These are phyloP conservation scores for Rostrohypoxylon terebratum DNA, from an alignment of 495 filamentous ascomycete genomes.

Conservation along the genomic window DNA sequence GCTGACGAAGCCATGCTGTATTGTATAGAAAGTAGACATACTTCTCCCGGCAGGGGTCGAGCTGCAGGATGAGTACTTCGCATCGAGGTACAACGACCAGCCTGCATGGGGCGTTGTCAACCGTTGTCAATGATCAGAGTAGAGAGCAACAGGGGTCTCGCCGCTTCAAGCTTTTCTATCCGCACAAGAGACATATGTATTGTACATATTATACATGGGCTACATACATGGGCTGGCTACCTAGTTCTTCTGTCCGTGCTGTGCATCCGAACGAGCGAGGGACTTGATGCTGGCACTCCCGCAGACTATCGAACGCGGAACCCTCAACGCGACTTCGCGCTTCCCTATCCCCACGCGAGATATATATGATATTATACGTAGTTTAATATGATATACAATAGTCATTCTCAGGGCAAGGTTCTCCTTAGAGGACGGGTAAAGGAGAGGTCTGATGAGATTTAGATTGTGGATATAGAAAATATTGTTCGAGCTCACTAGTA, in stretches of 20 bases:
- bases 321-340: slow-evolving; percentile 39
- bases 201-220: slow-evolving; percentile 16
- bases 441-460: slow-evolving; percentile 10
- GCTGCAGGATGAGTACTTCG: slow-evolving; percentile 40
- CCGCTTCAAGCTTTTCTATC: slow-evolving; percentile 46
- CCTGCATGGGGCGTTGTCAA: slow-evolving; percentile 43
- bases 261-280: slow-evolving; percentile 33
- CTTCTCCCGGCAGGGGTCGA: slow-evolving; percentile 27
- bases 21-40: slow-evolving; percentile 41
- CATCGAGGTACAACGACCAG: slow-evolving; percentile 43
- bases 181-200: slow-evolving; percentile 36
- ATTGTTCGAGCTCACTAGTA: slow-evolving; percentile 19
- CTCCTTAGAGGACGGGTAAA: slow-evolving; percentile 3
- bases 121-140: slow-evolving; percentile 35
- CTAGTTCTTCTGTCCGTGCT: slow-evolving; percentile 40
- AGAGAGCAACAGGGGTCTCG: slow-evolving; percentile 38
- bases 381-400: slow-evolving; percentile 13
- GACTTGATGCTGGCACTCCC: slow-evolving; percentile 41
- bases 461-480: neutral
- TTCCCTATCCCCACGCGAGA: slow-evolving; percentile 35
- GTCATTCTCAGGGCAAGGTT: slow-evolving; percentile 2
- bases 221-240: slow-evolving; percentile 1
- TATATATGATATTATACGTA: slow-evolving; percentile 1
- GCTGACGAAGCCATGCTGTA: slow-evolving; percentile 44
- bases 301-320: slow-evolving; percentile 32